Evolutionary conservation across 805 yeast species (phyloP), one percentile per base, ranked within the genome.

Genomic region (Starmerella powellii): DNA sequence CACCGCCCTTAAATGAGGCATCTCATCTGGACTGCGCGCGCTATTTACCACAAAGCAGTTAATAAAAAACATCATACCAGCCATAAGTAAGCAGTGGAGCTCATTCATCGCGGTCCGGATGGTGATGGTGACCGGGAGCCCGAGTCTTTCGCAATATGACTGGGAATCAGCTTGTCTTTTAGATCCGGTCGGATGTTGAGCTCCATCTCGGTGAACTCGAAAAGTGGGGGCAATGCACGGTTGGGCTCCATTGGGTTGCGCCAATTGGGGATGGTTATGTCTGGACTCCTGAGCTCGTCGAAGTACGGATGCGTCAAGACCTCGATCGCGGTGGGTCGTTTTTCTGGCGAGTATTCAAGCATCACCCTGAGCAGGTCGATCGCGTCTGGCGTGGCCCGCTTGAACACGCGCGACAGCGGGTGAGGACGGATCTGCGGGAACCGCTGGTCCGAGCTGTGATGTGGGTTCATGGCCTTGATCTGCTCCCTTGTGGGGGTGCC

Each of bases 401-500:
- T 71, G 56, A 81, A 76, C 37, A 78, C 77, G 54, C 76, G 76
- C 49, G 72, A 69, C 55, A 80, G 77, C 40, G 71, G 69, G 43
- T 66, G 71, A 8, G 71, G 70, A 40, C 59, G 52, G 47, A 66
- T 66, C 47, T 47, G 72, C 4, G 98, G 97, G 69, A 88, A 88
- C 58, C 84, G 85, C 64, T 88, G 96, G 61, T 91, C 97, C 31
- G 48, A 47, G 80, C 85, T 83, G 64, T 88, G 91, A 62, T 85
- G 87, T 40, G 95, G 94, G 63, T 88, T 88, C 98, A 88, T 91
- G 47, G 86, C 74, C 58, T 78, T 74, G 52, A 88, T 88, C 63
- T 88, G 95, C 37, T 86, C 95, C 44, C 81, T 76, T 15, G 93
- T 71, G 6, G 98, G 98, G 1, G 98, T 88, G 13, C 98, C 98